These are phyloP conservation scores for Solanum ossicruentum DNA, from an alignment of 257 asterid genomes.

Conservation along the genomic window DNA sequence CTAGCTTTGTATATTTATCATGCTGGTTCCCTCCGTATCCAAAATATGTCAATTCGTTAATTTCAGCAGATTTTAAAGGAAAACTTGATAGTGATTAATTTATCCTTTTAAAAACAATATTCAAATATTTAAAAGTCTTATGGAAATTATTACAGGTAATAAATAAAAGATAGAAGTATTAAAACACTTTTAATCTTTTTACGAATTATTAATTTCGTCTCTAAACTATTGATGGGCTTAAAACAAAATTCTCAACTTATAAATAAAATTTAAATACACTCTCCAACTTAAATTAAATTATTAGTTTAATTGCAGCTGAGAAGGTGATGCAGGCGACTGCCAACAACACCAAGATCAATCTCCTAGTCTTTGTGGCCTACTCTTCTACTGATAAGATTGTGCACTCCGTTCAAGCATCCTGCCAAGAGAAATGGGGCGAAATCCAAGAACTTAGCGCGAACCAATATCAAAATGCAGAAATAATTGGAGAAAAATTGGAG, in stretches of 20 bases:
- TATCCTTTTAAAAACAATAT: background rate
- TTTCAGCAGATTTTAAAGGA: background rate
- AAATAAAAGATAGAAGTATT: background rate
- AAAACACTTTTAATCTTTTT: no score
- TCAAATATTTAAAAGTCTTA: background rate
- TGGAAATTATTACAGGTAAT: background rate
- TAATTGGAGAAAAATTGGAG: background rate
- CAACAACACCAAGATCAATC: constrained; percentile 21
- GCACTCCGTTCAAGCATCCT: constrained; percentile 39
- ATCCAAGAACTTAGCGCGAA: constrained; percentile 1
- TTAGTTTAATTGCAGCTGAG: constrained; percentile 51
- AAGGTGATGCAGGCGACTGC: constrained; percentile 55
- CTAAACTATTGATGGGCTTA: no score
- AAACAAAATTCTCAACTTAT: no score
- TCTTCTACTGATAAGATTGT: constrained; percentile 63
- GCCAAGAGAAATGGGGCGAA: constrained; percentile 18
- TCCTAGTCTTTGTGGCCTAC: constrained; percentile 55
- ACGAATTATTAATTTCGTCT: no score
- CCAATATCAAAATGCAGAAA: constrained; percentile 1
- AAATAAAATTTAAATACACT: no score
- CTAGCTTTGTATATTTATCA: background rate
- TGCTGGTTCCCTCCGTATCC: background rate
- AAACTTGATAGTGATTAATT: background rate
- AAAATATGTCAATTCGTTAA: background rate
- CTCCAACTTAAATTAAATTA: no score